A percentile compares a stretch with the other conserved stretches of the same genome.
Conservation (phyloP, 495 filamentous ascomycete species). For the Trichoderma reesei region DNA sequence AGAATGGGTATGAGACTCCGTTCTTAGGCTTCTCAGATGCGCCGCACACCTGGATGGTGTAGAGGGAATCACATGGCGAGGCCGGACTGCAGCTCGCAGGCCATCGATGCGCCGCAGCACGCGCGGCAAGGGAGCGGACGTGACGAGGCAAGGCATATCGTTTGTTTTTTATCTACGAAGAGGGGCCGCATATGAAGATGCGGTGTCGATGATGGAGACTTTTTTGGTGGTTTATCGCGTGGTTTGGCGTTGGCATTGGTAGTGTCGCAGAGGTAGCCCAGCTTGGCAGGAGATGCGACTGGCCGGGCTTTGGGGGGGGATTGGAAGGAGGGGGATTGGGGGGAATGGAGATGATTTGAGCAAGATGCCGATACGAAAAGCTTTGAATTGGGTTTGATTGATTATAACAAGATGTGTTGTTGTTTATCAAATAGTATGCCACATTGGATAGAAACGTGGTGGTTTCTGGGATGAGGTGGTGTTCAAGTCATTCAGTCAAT, state of each 20-base stretch:
- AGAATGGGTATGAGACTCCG: background rate
- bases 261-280: slow-evolving; percentile 7
- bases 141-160: no score
- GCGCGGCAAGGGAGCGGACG: background rate
- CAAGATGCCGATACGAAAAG: no score
- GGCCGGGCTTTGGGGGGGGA: background rate
- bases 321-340: background rate
- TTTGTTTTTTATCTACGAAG: no score
- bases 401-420: no score
- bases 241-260: background rate
- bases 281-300: slow-evolving; percentile 8
- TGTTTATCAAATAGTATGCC: no score
- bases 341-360: background rate
- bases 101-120: background rate
- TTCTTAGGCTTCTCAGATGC: background rate
- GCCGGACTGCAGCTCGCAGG: no score
- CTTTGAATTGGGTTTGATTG: no score
- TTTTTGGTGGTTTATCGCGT: background rate
- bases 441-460: no score
- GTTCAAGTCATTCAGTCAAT: no score
- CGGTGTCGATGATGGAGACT: no score
- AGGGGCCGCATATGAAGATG: no score
- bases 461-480: no score
- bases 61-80: background rate
- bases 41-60: background rate